phyloP scores from a whole-genome alignment of 2,329 filamentous ascomycete genomes.

The Cryphonectria parasitica region DNA sequence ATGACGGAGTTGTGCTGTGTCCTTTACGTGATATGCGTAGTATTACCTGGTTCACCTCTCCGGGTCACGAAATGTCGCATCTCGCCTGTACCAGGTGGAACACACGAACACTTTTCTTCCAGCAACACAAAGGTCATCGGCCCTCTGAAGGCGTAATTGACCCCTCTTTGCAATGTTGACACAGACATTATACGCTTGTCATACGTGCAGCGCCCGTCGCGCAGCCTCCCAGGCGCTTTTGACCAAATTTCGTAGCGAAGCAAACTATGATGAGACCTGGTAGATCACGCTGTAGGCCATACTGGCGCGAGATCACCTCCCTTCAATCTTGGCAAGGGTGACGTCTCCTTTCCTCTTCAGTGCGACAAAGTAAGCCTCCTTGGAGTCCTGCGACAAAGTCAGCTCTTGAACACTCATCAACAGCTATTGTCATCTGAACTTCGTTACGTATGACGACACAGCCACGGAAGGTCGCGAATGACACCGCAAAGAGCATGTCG shows the following conservation, averaged over 20 bases:
- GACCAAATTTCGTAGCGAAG: neutral
- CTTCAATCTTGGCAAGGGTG: conserved; percentile 32
- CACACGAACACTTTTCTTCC: neutral
- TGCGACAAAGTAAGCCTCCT: conserved; percentile 85
- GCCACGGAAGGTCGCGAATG: neutral
- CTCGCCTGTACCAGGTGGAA: neutral
- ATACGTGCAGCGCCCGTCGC: neutral
- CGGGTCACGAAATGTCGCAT: neutral
- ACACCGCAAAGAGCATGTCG: neutral
- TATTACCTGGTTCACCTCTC: neutral
- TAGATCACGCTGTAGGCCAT: neutral
- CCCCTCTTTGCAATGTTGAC: neutral
- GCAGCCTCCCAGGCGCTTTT: neutral
- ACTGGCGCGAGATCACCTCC: neutral
- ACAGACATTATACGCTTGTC: neutral
- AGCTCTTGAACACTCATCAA: neutral
- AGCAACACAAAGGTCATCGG: neutral
- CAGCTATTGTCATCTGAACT: too few relatives aligned
- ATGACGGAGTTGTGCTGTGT: neutral
- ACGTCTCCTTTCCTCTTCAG: conserved; percentile 65
- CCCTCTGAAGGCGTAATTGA: neutral
- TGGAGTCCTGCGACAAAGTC: conserved; percentile 65
- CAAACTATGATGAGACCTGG: neutral
- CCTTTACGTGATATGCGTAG: neutral
- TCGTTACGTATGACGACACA: conserved; percentile 18